Evolutionary conservation across 768 basidiomycete genomes (phyloP).

Genomic region (Albatrellus ellisii): DNA sequence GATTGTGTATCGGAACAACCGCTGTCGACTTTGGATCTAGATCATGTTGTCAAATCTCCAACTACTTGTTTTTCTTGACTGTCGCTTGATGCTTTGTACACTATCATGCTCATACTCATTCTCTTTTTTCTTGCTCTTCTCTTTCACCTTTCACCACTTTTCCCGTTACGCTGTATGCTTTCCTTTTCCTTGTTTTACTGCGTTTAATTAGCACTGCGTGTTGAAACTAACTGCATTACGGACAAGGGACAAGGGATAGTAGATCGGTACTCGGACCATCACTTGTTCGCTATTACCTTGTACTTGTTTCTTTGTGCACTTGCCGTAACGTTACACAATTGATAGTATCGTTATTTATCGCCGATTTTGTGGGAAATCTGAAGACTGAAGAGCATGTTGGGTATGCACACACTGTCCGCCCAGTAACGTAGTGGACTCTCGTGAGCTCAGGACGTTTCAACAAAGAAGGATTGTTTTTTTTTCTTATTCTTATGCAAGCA

Average conservation of each 20-base stretch:
- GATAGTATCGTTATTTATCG: conserved; percentile 4
- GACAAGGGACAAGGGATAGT: conserved; percentile 31
- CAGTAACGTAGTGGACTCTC: too few relatives aligned
- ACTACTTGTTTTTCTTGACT: neutral
- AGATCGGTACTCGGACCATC: conserved; percentile 44
- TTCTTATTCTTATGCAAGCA: too few relatives aligned
- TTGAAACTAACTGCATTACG: too few relatives aligned
- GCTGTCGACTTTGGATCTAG: conserved; percentile 3
- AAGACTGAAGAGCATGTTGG: neutral
- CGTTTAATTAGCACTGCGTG: conserved; percentile 13
- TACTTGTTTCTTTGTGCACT: conserved; percentile 24
- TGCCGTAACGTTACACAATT: conserved; percentile 12
- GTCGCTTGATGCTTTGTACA: neutral
- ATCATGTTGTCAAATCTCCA: conserved; percentile 4
- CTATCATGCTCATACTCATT: neutral
- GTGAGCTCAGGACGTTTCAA: too few relatives aligned
- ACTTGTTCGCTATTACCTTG: conserved; percentile 35
- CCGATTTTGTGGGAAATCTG: too few relatives aligned
- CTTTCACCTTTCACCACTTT: neutral
- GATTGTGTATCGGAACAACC: conserved; percentile 1
- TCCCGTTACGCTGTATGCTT: neutral
- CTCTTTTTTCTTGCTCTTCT: neutral
- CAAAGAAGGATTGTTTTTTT: too few relatives aligned
- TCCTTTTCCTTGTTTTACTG: conserved; percentile 6
- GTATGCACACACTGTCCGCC: too few relatives aligned